A percentile compares a stretch with the other conserved stretches of the same genome.
These are phyloP conservation scores for Canavalia ensiformis DNA, from an alignment of 306 rosid species.

Conservation along the genomic window DNA sequence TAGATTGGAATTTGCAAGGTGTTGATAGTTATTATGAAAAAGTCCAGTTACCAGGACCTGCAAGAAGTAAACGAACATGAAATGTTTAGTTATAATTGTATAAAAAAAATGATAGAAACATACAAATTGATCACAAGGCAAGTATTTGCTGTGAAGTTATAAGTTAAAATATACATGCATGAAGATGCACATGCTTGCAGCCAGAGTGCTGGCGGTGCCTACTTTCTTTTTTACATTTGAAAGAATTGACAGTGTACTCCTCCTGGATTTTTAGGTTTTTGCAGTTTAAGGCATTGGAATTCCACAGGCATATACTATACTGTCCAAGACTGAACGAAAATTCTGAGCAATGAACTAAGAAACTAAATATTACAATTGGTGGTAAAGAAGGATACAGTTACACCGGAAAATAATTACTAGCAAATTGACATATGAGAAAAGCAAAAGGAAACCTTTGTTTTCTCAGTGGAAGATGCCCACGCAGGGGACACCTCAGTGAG, in stretches of 20 bases:
- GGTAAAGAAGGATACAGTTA: slow-evolving; percentile 1
- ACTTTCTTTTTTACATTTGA: slow-evolving; percentile 1
- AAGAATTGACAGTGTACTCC: slow-evolving; percentile 5
- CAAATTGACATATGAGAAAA: slow-evolving; percentile 24
- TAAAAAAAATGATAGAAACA: slow-evolving; percentile 16
- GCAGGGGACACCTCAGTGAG: slow-evolving; percentile 82
- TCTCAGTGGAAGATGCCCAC: slow-evolving; percentile 89
- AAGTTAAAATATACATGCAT: too few relatives aligned
- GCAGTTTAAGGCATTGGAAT: slow-evolving; percentile 14
- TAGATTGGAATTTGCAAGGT: slow-evolving; percentile 71
- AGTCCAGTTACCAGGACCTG: slow-evolving; percentile 85
- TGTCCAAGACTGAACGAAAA: slow-evolving; percentile 26
- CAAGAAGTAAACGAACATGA: slow-evolving; percentile 47
- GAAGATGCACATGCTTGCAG: not conserved
- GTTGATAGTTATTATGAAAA: slow-evolving; percentile 63
- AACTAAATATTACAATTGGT: slow-evolving; percentile 31
- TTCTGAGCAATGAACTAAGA: slow-evolving; percentile 27
- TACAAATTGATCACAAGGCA: not conserved
- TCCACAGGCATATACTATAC: slow-evolving; percentile 1
- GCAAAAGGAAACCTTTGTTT: slow-evolving; percentile 81
- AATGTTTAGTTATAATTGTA: slow-evolving; percentile 29
- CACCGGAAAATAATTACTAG: slow-evolving; percentile 35
- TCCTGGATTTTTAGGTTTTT: slow-evolving; percentile 15
- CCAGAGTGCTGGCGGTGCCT: slow-evolving; percentile 28
- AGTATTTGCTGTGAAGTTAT: too few relatives aligned